Percentiles rank a stretch among this genome's conserved stretches.
These are phyloP conservation scores for Blumeria graminis DNA, from an alignment of 2,329 filamentous ascomycete genomes.

Conservation along the genomic window DNA sequence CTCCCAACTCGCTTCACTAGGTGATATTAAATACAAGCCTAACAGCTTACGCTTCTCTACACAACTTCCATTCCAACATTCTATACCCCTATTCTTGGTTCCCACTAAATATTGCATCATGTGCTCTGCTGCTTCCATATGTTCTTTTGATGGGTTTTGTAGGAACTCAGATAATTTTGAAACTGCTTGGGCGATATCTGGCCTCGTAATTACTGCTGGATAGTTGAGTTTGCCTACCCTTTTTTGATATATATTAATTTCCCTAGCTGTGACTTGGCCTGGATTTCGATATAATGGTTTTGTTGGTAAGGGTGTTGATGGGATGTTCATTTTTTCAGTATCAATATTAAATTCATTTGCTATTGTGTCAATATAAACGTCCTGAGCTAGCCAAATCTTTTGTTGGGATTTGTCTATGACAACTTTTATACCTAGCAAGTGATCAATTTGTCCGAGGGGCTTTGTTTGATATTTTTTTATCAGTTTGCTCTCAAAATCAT, in stretches of 20 bases:
- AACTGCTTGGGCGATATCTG: not conserved
- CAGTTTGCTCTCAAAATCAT: not conserved
- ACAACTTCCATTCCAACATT: no score
- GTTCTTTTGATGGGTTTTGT: not conserved
- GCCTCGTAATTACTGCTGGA: not conserved
- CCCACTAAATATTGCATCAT: not conserved
- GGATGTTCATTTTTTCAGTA: not conserved
- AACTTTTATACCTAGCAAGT: not conserved
- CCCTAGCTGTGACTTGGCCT: not conserved
- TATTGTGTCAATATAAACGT: not conserved
- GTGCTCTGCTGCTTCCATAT: not conserved
- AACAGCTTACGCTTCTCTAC: no score
- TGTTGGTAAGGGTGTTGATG: not conserved
- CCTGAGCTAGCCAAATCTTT: slow-evolving; percentile 1
- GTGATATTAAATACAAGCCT: no score
- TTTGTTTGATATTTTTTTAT: not conserved
- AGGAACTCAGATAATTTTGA: not conserved
- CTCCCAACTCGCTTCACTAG: no score
- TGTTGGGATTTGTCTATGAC: not conserved
- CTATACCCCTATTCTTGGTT: not conserved
- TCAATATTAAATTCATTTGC: not conserved
- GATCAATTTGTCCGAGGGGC: not conserved
- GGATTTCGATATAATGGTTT: not conserved
- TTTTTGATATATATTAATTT: not conserved
- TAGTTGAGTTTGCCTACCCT: not conserved